phyloP scores from a whole-genome alignment of 1,284 basidiomycete genomes.

The Taiwanofungus camphoratus region DNA sequence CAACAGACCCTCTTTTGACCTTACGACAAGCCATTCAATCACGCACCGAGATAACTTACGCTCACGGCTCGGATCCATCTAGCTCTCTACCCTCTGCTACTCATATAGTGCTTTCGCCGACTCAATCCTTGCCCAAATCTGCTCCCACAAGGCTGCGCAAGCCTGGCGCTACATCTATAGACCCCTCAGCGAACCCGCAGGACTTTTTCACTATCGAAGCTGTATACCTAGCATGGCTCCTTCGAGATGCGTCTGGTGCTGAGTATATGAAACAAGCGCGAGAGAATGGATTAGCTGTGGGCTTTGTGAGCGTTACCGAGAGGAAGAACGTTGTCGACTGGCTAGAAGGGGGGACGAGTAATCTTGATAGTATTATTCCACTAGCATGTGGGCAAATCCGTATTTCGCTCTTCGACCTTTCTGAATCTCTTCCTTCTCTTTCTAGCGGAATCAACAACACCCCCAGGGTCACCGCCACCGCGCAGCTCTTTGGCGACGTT shows the following conservation, averaged over 20 bases:
- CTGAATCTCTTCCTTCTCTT: not conserved
- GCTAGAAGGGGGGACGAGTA: conserved; percentile 61
- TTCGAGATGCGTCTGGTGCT: conserved; percentile 65
- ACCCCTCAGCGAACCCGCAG: conserved; percentile 35
- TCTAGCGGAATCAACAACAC: conserved; percentile 46
- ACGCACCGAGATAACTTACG: conserved; percentile 44
- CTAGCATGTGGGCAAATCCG: conserved; percentile 42
- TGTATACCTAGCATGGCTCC: conserved; percentile 75
- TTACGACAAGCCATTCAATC: conserved; percentile 55
- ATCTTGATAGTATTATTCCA: conserved; percentile 54
- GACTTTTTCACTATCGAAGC: conserved; percentile 80
- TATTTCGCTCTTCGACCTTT: not conserved
- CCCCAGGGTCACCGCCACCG: conserved; percentile 57
- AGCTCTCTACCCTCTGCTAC: conserved; percentile 41
- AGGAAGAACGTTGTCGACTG: conserved; percentile 80
- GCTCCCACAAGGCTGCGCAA: conserved; percentile 71
- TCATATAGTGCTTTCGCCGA: conserved; percentile 55
- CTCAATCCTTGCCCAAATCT: conserved; percentile 57
- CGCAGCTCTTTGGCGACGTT: conserved; percentile 22
- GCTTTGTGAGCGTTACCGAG: conserved; percentile 84
- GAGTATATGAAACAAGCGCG: conserved; percentile 86
- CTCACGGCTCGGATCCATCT: conserved; percentile 23
- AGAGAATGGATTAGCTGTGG: conserved; percentile 62
- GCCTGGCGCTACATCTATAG: conserved; percentile 36
- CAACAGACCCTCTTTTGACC: conserved; percentile 45